These are phyloP conservation scores for Ascochyta lentis DNA, from an alignment of 2,329 filamentous ascomycete genomes.

Conservation along the genomic window DNA sequence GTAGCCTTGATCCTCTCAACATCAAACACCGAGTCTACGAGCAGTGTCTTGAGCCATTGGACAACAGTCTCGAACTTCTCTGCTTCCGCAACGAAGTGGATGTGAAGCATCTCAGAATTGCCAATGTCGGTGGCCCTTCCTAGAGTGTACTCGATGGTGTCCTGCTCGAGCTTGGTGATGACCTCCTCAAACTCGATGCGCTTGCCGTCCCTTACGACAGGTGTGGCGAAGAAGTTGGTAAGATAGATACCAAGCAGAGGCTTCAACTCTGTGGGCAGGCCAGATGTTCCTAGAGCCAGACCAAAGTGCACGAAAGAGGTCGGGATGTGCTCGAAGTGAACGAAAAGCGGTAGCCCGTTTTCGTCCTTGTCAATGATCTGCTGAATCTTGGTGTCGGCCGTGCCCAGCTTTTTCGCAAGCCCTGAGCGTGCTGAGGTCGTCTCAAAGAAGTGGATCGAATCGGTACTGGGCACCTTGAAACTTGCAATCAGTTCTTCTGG, in stretches of 20 bases:
- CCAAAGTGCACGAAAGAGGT: conserved; percentile 91
- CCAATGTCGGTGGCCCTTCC: conserved; percentile 71
- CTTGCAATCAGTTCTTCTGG: conserved; percentile 79
- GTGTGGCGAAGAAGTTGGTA: conserved; percentile 94
- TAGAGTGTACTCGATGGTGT: conserved; percentile 85
- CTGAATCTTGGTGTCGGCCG: conserved; percentile 73
- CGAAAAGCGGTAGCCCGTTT: conserved; percentile 74
- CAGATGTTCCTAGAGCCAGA: conserved; percentile 78
- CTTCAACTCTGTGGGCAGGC: conserved; percentile 80
- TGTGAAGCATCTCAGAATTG: conserved; percentile 80
- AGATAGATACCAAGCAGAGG: conserved; percentile 84
- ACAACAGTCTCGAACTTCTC: conserved; percentile 86
- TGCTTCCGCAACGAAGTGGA: conserved; percentile 85
- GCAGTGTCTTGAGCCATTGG: conserved; percentile 82
- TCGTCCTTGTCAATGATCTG: conserved; percentile 74
- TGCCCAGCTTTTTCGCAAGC: conserved; percentile 73
- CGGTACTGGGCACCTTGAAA: conserved; percentile 82
- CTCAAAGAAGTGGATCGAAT: conserved; percentile 94
- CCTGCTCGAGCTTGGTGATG: conserved; percentile 86
- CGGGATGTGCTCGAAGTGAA: conserved; percentile 96
- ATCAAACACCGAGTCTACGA: conserved; percentile 91
- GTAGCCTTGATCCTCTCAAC: conserved; percentile 66
- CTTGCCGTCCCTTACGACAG: conserved; percentile 77
- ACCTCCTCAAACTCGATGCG: conserved; percentile 88
- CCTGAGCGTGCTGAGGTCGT: conserved; percentile 86